Base-by-base conservation (phyloP, 2,329 filamentous ascomycete species). In the Microcyclospora tardicrescens region DNA sequence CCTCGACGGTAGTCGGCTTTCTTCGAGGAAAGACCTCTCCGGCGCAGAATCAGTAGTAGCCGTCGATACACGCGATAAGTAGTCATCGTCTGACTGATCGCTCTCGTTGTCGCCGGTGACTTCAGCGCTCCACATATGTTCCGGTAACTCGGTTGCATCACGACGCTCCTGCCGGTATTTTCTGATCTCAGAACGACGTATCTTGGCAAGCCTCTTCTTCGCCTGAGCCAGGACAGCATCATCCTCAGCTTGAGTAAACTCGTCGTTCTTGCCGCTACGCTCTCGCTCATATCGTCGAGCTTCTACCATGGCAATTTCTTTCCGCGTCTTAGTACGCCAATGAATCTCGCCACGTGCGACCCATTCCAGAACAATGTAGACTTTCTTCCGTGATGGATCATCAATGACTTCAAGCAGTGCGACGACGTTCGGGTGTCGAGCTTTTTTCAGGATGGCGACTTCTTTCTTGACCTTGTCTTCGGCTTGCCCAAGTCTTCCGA, bases 391-490 rank as follows among this genome's bases (percentile, higher is more conserved):
- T 53, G 86, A 84, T 2, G 89, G 89, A 58, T 98, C 91, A 58
- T 98, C 91, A 53, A 98, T 96, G 54, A 98, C 87, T 64, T 98
- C 91, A 46, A 96, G 73, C 30, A 98, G 69, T 52, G 84, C 87
- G 45, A 98, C 91, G 31, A 98, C 84, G 55, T 98, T 95, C n/a
- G 84, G 81, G 60, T 98, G 91, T 24, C 89, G 80, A 38, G 93
- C 93, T 67, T 98, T 98, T 62, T 98, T 98, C 53, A 98, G 69
- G 41, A 98, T 96, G 56, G 91, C 91, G 46, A 98, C 93, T 65
- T 98, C 91, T 58, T 83, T 81, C 66, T 94, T 95, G 40, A 84
- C 85, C 67, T 87, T 89, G 60, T 84, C 80, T 54, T 80, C 76
- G 13, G 77, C 73, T 43, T 76, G 75, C n/a, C 72, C 75, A 30